A percentile compares a stretch with the other conserved stretches of the same genome.
phyloP scores from a whole-genome alignment of 352 stramenopile species.

The Discostella stelligera region DNA sequence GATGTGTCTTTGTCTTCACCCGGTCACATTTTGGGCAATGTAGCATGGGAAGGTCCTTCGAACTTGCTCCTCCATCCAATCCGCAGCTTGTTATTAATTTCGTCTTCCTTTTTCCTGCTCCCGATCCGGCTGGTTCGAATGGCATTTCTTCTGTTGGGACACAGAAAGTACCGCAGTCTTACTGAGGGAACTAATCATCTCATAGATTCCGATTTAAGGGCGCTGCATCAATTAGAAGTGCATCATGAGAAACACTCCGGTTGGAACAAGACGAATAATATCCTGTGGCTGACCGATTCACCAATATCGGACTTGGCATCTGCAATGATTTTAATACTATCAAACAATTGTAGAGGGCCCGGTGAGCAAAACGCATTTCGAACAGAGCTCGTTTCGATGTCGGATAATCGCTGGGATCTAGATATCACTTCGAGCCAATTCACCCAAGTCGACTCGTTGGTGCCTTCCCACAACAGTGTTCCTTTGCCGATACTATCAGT shows the following conservation, averaged over 20 bases:
- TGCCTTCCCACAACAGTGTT: slow-evolving; percentile 24
- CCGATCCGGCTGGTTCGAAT: slow-evolving; percentile 75
- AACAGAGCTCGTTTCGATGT: slow-evolving; percentile 53
- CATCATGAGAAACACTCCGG: slow-evolving; percentile 39
- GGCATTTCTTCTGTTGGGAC: slow-evolving; percentile 53
- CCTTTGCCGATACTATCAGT: neutral
- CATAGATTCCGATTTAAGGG: slow-evolving; percentile 21
- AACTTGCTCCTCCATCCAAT: slow-evolving; percentile 46
- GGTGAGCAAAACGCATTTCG: slow-evolving; percentile 63
- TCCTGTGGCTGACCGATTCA: slow-evolving; percentile 76
- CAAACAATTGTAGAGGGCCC: slow-evolving; percentile 65
- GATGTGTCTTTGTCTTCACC: slow-evolving; percentile 33
- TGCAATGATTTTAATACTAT: slow-evolving; percentile 63
- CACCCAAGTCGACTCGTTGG: slow-evolving; percentile 22
- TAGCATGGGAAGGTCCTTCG: slow-evolving; percentile 26
- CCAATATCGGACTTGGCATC: slow-evolving; percentile 67
- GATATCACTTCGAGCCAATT: neutral
- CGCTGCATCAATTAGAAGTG: slow-evolving; percentile 45
- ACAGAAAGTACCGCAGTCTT: slow-evolving; percentile 26
- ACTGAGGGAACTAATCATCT: slow-evolving; percentile 11
- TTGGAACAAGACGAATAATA: slow-evolving; percentile 66
- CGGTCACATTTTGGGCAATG: slow-evolving; percentile 31
- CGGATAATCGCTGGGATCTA: slow-evolving; percentile 70
- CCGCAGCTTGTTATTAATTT: slow-evolving; percentile 54
- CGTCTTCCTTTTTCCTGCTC: slow-evolving; percentile 74